Evolutionary conservation across 805 yeast genomes (phyloP).

Genomic region (Yamadazyma akitaensis): DNA sequence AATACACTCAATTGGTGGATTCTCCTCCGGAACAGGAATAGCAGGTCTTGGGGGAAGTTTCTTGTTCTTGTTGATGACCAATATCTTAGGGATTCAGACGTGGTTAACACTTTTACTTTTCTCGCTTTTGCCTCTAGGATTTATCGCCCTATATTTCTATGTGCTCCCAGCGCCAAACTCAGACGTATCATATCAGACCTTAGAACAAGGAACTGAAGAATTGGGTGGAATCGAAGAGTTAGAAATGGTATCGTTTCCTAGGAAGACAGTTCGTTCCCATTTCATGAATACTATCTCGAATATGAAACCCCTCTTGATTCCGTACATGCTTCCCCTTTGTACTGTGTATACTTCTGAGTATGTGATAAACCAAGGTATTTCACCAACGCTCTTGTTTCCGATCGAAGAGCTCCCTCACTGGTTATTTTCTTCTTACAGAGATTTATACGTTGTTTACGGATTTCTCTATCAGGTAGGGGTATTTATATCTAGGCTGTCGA

Average conservation of each 20-base stretch:
- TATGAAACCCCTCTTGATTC: conserved; percentile 47
- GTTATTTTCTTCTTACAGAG: conserved; percentile 64
- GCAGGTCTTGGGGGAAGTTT: conserved; percentile 89
- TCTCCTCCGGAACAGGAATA: conserved; percentile 94
- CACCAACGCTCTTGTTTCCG: conserved; percentile 85
- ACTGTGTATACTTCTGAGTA: conserved; percentile 86
- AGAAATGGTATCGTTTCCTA: not conserved
- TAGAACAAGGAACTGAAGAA: not conserved
- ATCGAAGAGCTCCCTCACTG: conserved; percentile 58
- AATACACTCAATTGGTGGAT: conserved; percentile 67
- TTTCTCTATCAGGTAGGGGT: conserved; percentile 91
- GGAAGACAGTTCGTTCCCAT: conserved; percentile 11
- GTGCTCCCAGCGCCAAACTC: conserved; percentile 21
- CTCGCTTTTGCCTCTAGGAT: conserved; percentile 51
- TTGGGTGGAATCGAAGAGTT: not conserved
- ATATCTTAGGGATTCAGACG: conserved; percentile 57
- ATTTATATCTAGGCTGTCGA: conserved; percentile 84
- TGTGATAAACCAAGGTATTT: conserved; percentile 83
- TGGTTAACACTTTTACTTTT: conserved; percentile 55
- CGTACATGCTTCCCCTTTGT: conserved; percentile 81
- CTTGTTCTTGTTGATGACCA: conserved; percentile 66
- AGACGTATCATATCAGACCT: conserved; percentile 1
- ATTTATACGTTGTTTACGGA: conserved; percentile 88
- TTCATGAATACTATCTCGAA: conserved; percentile 17
- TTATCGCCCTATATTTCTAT: conserved; percentile 30